Percentiles rank a stretch among this genome's conserved stretches.
phyloP scores from a whole-genome alignment of 2,329 filamentous ascomycete genomes.

The Aspergillus ibericus region DNA sequence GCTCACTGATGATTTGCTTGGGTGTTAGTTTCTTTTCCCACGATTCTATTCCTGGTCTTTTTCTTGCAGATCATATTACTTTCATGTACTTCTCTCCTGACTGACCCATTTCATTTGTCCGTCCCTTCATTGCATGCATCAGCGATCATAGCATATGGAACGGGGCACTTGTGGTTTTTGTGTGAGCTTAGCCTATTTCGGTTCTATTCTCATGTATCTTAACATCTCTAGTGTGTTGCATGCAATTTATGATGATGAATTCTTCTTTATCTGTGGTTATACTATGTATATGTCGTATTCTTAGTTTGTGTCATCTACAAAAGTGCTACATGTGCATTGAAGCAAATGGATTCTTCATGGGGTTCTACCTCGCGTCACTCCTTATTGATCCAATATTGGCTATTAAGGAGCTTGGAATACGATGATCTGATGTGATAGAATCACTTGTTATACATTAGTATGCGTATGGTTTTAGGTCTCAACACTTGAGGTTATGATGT shows the following conservation, averaged over 20 bases:
- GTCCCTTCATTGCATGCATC: background rate
- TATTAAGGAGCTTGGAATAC: background rate
- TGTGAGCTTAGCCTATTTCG: background rate
- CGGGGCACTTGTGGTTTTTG: background rate
- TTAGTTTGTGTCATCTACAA: background rate
- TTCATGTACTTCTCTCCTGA: background rate
- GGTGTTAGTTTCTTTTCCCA: background rate
- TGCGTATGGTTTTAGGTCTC: background rate
- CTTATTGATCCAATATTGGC: background rate
- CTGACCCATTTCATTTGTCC: background rate
- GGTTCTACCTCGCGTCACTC: background rate
- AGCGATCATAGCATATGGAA: slow-evolving; percentile 1
- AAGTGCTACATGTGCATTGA: background rate
- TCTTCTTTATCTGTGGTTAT: background rate
- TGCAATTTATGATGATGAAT: background rate
- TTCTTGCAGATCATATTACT: background rate
- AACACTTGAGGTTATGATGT: background rate
- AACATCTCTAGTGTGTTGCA: background rate
- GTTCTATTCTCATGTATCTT: slow-evolving; percentile 3
- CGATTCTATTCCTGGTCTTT: too few relatives aligned
- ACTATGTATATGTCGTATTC: background rate
- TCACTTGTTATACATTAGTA: background rate
- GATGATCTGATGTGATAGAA: background rate
- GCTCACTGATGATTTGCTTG: slow-evolving; percentile 23
- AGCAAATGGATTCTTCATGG: background rate